Conservation (phyloP, 805 yeast genomes). For the Metschnikowia lochheadii region DNA sequence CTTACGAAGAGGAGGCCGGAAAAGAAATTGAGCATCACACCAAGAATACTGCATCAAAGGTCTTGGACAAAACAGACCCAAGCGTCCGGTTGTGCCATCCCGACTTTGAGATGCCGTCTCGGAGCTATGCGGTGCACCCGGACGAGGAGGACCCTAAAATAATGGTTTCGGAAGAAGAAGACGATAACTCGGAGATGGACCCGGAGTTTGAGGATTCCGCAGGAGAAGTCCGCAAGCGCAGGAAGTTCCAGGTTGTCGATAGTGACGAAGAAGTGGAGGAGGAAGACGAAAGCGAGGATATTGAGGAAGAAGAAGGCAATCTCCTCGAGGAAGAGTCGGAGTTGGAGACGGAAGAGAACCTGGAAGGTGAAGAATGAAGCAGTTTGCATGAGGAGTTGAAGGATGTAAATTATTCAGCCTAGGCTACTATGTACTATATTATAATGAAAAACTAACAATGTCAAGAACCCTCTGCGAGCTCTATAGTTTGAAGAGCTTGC, state of each 20-base stretch:
- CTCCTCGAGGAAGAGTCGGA: slow-evolving; percentile 2
- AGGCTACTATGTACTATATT: background rate
- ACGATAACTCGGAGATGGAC: slow-evolving; percentile 4
- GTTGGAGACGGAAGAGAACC: background rate
- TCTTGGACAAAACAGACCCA: slow-evolving; percentile 8
- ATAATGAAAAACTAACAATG: background rate
- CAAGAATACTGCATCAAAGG: slow-evolving; percentile 21
- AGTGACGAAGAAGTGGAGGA: slow-evolving; percentile 15
- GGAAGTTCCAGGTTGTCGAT: slow-evolving; percentile 7
- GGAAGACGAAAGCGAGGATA: slow-evolving; percentile 14
- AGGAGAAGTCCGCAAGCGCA: background rate
- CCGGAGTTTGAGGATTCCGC: slow-evolving; percentile 8
- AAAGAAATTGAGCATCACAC: slow-evolving; percentile 35
- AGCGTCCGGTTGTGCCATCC: slow-evolving; percentile 13
- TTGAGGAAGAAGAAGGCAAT: slow-evolving; percentile 5
- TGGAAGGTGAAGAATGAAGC: background rate
- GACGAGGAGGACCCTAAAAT: slow-evolving; percentile 9
- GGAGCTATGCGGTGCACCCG: background rate
- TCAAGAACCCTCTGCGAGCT: no score
- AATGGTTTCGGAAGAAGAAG: slow-evolving; percentile 6
- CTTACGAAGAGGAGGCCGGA: slow-evolving; percentile 53
- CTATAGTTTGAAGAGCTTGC: slow-evolving; percentile 25
- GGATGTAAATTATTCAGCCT: background rate
- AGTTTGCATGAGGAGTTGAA: background rate
- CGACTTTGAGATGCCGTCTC: slow-evolving; percentile 10